Conservation (phyloP, 2,329 filamentous ascomycete species). For the Akanthomyces dipterigenus region DNA sequence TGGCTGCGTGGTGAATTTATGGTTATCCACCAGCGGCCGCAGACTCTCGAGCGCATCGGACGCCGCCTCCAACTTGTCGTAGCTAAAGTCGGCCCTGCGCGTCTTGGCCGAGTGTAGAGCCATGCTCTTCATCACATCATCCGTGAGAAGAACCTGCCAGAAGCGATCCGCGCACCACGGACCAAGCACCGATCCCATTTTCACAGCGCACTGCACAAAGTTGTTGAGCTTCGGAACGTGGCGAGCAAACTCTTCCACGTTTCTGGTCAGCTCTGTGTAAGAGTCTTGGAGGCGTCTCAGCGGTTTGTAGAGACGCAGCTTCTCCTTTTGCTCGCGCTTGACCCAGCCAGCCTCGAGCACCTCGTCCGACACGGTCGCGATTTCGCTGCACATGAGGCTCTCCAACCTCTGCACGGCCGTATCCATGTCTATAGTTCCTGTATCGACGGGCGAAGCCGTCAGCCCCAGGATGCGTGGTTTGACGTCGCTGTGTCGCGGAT, state of each 20-base stretch:
- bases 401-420: conserved; percentile 70
- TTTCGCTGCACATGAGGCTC: conserved; percentile 68
- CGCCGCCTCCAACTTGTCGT: conserved; percentile 37
- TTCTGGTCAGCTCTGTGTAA: conserved; percentile 57
- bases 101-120: conserved; percentile 46
- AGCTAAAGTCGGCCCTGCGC: conserved; percentile 15
- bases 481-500: conserved; percentile 44
- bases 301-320: conserved; percentile 36
- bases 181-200: conserved; percentile 62
- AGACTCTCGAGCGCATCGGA: conserved; percentile 53
- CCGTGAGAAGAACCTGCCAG: conserved; percentile 64
- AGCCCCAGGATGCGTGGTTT: conserved; percentile 80
- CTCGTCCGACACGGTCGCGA: conserved; percentile 60
- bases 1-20: conserved; percentile 36
- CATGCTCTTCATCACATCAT: conserved; percentile 55
- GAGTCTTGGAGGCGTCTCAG: conserved; percentile 39
- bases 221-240: conserved; percentile 41
- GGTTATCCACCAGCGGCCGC: conserved; percentile 45
- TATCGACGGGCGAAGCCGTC: conserved; percentile 93
- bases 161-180: conserved; percentile 78
- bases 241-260: conserved; percentile 41
- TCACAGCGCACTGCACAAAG: conserved; percentile 49
- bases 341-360: conserved; percentile 20
- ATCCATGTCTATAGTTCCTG: conserved; percentile 60
- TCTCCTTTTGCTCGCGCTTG: conserved; percentile 40